phyloP scores from a whole-genome alignment of 1,139 yeast genomes.

The Nakaseomyces bracarensis region DNA sequence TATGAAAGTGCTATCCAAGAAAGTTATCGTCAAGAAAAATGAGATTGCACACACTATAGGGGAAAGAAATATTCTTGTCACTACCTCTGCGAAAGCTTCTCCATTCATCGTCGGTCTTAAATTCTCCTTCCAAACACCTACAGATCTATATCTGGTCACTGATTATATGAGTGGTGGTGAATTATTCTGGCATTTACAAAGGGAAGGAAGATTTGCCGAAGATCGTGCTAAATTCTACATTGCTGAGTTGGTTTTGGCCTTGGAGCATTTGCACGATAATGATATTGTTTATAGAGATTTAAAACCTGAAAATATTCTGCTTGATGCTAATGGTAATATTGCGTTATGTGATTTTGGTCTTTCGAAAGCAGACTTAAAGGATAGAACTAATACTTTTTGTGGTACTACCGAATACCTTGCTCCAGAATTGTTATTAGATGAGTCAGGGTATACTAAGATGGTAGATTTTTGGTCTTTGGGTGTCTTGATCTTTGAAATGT shows the following conservation, averaged over 20 bases:
- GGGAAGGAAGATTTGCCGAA: conserved; percentile 88
- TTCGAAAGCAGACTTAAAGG: conserved; percentile 87
- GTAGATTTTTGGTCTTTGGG: conserved; percentile 84
- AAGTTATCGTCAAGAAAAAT: conserved; percentile 90
- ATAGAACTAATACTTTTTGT: conserved; percentile 93
- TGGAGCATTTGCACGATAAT: conserved; percentile 86
- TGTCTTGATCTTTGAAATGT: conserved; percentile 75
- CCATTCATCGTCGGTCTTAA: conserved; percentile 92
- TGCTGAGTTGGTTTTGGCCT: conserved; percentile 85
- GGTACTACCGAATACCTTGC: conserved; percentile 93
- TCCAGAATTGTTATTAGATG: conserved; percentile 73
- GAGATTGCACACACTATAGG: conserved; percentile 98
- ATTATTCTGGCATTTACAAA: conserved; percentile 93
- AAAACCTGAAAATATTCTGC: conserved; percentile 85
- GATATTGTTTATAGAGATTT: conserved; percentile 91
- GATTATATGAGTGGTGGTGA: conserved; percentile 99
- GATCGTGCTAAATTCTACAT: conserved; percentile 92
- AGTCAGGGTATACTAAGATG: conserved; percentile 78
- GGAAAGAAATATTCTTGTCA: conserved; percentile 85
- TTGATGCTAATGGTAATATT: conserved; percentile 95
- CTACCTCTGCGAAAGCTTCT: conserved; percentile 77
- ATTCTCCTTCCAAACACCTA: conserved; percentile 90
- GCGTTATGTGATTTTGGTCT: conserved; percentile 95
- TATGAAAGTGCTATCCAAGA: conserved; percentile 90
- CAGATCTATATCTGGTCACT: conserved; percentile 84